These are phyloP conservation scores for Kickxella alabastrina DNA, from an alignment of 192 early-diverging fungal species.

Conservation along the genomic window DNA sequence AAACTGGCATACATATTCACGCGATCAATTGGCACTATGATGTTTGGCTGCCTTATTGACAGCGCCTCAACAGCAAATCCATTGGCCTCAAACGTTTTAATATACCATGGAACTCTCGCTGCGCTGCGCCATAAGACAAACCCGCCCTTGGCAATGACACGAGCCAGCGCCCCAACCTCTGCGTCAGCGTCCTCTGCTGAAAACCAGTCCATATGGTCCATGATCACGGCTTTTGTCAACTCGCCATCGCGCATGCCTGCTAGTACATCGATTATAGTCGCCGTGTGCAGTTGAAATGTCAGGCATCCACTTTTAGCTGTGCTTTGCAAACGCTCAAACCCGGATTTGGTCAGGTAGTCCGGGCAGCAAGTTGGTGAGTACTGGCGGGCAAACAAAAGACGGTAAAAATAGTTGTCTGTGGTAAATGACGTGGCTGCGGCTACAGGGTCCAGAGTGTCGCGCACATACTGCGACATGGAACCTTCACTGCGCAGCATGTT, in stretches of 20 bases:
- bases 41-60: conserved; percentile 64
- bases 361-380: conserved; percentile 69
- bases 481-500: conserved; percentile 79
- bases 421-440: conserved; percentile 57
- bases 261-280: conserved; percentile 70
- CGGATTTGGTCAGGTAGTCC: conserved; percentile 68
- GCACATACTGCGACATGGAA: conserved; percentile 69
- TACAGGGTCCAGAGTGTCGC: conserved; percentile 80
- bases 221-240: conserved; percentile 70
- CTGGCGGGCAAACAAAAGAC: conserved; percentile 65
- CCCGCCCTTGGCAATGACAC: conserved; percentile 58
- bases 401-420: conserved; percentile 83
- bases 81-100: conserved; percentile 62
- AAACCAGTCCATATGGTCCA: conserved; percentile 93
- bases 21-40: conserved; percentile 63
- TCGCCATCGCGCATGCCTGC: conserved; percentile 57
- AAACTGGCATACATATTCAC: conserved; percentile 85
- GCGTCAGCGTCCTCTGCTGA: conserved; percentile 60
- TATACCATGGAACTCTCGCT: conserved; percentile 80
- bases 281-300: conserved; percentile 76
- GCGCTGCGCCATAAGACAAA: conserved; percentile 80
- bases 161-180: conserved; percentile 65
- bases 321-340: conserved; percentile 59
- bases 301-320: conserved; percentile 5
- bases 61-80: conserved; percentile 67